These are phyloP conservation scores for Coelastrella sp. DNA, from an alignment of 139 green algal genomes.

Conservation along the genomic window DNA sequence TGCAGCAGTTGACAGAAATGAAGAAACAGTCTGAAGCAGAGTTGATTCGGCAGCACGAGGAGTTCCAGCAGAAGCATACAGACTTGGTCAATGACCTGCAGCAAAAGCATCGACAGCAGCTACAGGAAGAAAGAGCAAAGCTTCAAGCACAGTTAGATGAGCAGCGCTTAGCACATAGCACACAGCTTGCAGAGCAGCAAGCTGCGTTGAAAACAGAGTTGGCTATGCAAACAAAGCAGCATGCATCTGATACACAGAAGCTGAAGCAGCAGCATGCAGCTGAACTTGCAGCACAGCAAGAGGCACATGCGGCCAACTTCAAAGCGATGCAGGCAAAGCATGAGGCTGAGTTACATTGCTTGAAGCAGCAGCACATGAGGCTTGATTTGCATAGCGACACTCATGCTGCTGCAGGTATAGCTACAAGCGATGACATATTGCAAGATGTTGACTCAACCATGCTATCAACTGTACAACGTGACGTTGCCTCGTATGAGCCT, in stretches of 20 bases:
- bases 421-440: no score
- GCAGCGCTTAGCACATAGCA: background rate
- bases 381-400: background rate
- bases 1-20: background rate
- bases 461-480: no score
- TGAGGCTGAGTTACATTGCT: background rate
- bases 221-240: background rate
- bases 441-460: no score
- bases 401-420: slow-evolving; percentile 10
- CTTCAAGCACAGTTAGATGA: background rate
- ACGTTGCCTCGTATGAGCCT: no score
- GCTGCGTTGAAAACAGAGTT: background rate
- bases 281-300: background rate
- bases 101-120: background rate
- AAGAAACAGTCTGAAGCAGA: background rate
- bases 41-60: background rate
- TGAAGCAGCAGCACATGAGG: background rate
- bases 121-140: background rate
- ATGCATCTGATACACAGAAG: background rate
- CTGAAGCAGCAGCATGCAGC: slow-evolving; percentile 4
- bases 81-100: background rate
- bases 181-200: background rate
- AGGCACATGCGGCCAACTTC: background rate
- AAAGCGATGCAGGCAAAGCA: background rate
- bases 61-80: background rate